These are phyloP conservation scores for Raffaelea ambrosiae DNA, from an alignment of 2,329 filamentous ascomycete genomes.

Conservation along the genomic window DNA sequence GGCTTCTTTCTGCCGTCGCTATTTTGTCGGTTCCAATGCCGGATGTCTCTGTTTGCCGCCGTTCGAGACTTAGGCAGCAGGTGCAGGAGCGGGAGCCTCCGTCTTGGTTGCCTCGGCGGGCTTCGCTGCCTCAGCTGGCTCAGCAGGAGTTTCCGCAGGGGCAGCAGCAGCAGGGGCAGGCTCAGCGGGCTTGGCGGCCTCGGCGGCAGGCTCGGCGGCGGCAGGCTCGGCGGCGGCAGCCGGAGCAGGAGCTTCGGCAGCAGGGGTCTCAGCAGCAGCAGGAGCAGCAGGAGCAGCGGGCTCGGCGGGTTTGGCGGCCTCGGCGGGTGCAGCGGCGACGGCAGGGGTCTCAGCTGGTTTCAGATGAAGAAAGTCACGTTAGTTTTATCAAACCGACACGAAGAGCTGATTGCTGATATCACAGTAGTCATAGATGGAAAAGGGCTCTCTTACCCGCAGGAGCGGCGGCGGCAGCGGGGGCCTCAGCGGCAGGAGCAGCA, in stretches of 20 bases:
- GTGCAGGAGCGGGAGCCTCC: neutral
- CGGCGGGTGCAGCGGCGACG: slow-evolving; percentile 15
- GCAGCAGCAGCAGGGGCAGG: slow-evolving; percentile 10
- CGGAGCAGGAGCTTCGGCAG: slow-evolving; percentile 16
- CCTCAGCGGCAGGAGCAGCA: slow-evolving; percentile 4
- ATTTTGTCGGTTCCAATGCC: too few relatives aligned
- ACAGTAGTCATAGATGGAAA: slow-evolving; percentile 1
- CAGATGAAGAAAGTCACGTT: too few relatives aligned
- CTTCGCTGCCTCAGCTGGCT: slow-evolving; percentile 10
- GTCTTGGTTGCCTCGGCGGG: slow-evolving; percentile 1
- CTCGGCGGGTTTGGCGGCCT: slow-evolving; percentile 17
- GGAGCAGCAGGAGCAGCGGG: slow-evolving; percentile 8
- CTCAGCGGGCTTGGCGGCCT: slow-evolving; percentile 17
- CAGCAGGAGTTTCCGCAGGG: slow-evolving; percentile 3
- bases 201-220: slow-evolving; percentile 15
- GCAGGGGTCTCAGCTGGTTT: slow-evolving; percentile 16
- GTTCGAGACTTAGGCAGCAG: neutral
- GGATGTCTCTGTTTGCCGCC: too few relatives aligned
- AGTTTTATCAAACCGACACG: too few relatives aligned
- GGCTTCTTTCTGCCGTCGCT: too few relatives aligned
- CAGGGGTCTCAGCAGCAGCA: slow-evolving; percentile 7
- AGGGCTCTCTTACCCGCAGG: slow-evolving; percentile 1
- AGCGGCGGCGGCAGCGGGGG: slow-evolving; percentile 4
- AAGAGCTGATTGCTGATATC: too few relatives aligned
- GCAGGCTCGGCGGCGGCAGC: slow-evolving; percentile 18